Evolutionary conservation across 495 filamentous ascomycete species (phyloP).

Genomic region (Annulohypoxylon stygium): DNA sequence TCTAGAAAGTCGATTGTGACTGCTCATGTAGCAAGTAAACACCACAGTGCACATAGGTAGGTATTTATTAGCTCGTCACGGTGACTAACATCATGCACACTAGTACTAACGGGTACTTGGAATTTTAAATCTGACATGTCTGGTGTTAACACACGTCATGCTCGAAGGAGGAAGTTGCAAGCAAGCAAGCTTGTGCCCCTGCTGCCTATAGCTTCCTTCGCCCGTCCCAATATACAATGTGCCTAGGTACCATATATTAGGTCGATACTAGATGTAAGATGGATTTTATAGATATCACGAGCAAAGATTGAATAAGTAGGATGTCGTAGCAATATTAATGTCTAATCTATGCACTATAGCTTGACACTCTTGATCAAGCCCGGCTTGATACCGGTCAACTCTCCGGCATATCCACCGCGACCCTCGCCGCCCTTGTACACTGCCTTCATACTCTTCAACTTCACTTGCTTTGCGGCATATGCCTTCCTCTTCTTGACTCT

Average conservation of each 20-base stretch:
- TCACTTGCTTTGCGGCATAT: slow-evolving; percentile 95
- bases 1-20: no score
- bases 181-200: neutral
- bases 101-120: no score
- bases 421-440: slow-evolving; percentile 90
- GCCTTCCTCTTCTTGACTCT: slow-evolving; percentile 97
- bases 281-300: neutral
- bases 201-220: neutral
- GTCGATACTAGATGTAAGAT: neutral
- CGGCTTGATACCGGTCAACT: slow-evolving; percentile 95
- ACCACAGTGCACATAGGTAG: neutral
- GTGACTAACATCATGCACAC: no score
- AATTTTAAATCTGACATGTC: neutral
- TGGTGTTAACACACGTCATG: neutral
- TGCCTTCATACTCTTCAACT: slow-evolving; percentile 83
- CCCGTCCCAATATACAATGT: neutral
- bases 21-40: no score
- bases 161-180: neutral
- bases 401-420: slow-evolving; percentile 88
- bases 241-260: neutral
- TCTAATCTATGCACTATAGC: slow-evolving; percentile 57
- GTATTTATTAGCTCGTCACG: no score
- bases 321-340: slow-evolving; percentile 1
- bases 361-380: slow-evolving; percentile 93
- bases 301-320: neutral